Evolutionary conservation across 2,329 filamentous ascomycete genomes (phyloP).

Genomic region (Intubia oerlemansii): DNA sequence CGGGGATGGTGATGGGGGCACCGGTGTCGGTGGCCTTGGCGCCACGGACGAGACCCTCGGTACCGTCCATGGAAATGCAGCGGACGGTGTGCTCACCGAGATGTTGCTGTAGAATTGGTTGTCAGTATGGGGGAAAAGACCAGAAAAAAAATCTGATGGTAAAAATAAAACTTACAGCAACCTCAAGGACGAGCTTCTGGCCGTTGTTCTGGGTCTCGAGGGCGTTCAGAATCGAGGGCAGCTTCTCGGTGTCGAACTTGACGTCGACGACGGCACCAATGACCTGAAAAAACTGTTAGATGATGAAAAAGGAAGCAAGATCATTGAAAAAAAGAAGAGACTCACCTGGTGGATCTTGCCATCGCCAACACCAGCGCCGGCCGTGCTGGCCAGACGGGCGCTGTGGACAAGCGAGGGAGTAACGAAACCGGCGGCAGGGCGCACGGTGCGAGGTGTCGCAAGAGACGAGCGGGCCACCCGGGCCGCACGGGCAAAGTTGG

Average conservation of each 20-base stretch:
- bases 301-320: constrained; percentile 1
- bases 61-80: constrained; percentile 99
- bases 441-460: constrained; percentile 31
- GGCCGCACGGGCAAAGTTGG: constrained; percentile 33
- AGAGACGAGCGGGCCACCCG: constrained; percentile 40
- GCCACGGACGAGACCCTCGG: constrained; percentile 97
- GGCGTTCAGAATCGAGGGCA: constrained; percentile 94
- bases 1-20: constrained; percentile 86
- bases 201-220: constrained; percentile 79
- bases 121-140: no score
- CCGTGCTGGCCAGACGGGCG: constrained; percentile 37
- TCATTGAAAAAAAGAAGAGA: constrained; percentile 1
- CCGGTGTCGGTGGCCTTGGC: constrained; percentile 71
- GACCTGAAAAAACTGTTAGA: constrained; percentile 38
- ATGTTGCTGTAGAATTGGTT: constrained; percentile 72
- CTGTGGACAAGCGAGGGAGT: constrained; percentile 12
- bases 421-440: constrained; percentile 16
- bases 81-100: constrained; percentile 97
- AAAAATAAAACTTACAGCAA: constrained; percentile 45
- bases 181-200: constrained; percentile 89
- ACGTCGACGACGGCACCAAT: constrained; percentile 99
- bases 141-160: background rate
- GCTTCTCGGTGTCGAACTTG: constrained; percentile 88
- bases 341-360: constrained; percentile 51
- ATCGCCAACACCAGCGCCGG: constrained; percentile 32